phyloP scores from a whole-genome alignment of 2,329 filamentous ascomycete species.

The Aspergillus neoniger region DNA sequence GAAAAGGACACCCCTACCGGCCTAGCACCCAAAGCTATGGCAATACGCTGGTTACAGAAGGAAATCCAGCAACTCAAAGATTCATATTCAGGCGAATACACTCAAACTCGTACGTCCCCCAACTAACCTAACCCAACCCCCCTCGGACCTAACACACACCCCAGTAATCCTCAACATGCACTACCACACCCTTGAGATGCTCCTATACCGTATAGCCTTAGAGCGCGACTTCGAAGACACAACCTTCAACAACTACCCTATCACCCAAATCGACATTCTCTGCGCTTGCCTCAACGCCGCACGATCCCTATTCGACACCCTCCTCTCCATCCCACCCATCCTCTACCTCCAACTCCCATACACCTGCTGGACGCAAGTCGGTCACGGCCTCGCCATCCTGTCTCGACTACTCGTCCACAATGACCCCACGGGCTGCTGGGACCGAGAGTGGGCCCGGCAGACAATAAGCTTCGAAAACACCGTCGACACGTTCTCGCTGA shows the following conservation, averaged over 20 bases:
- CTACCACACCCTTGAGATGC: slow-evolving; percentile 27
- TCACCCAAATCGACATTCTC: slow-evolving; percentile 44
- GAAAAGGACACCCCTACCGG: slow-evolving; percentile 22
- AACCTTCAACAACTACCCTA: slow-evolving; percentile 30
- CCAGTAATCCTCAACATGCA: slow-evolving; percentile 29
- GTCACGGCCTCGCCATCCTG: slow-evolving; percentile 39
- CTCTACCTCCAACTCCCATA: slow-evolving; percentile 53
- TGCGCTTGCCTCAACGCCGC: slow-evolving; percentile 53
- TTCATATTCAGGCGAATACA: slow-evolving; percentile 9
- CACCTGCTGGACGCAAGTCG: slow-evolving; percentile 47
- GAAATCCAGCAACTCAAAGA: slow-evolving; percentile 36
- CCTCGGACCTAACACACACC: background rate
- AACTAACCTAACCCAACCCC: background rate
- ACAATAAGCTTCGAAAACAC: slow-evolving; percentile 24
- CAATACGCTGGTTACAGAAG: slow-evolving; percentile 49
- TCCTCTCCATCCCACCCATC: slow-evolving; percentile 48
- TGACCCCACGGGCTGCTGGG: slow-evolving; percentile 26
- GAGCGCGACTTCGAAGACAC: slow-evolving; percentile 43
- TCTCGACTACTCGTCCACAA: slow-evolving; percentile 29
- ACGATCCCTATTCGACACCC: slow-evolving; percentile 53
- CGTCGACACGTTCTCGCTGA: slow-evolving; percentile 20
- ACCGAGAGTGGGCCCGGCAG: slow-evolving; percentile 24
- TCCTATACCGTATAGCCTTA: slow-evolving; percentile 28
- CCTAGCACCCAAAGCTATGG: slow-evolving; percentile 25
- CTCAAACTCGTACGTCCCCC: slow-evolving; percentile 11